These are phyloP conservation scores for Curvularia spicifera DNA, from an alignment of 2,329 filamentous ascomycete genomes.

Conservation along the genomic window DNA sequence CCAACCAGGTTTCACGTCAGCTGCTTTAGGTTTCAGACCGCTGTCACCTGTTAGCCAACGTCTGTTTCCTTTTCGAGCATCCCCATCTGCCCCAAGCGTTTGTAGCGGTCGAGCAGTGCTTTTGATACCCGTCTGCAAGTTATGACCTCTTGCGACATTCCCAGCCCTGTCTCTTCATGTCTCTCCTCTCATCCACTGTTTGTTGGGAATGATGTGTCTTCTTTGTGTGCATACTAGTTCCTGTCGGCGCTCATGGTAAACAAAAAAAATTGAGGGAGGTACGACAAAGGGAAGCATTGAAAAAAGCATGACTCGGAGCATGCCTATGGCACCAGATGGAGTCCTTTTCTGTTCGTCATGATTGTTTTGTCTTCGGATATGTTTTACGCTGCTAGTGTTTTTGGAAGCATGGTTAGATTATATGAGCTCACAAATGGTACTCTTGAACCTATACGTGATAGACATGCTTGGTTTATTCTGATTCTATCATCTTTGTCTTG, in stretches of 20 bases:
- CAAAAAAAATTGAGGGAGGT: neutral
- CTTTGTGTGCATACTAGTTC: constrained; percentile 1
- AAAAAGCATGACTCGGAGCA: constrained; percentile 16
- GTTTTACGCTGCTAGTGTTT: constrained; percentile 7
- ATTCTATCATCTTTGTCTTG: neutral
- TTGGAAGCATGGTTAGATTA: neutral
- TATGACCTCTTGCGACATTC: constrained; percentile 25
- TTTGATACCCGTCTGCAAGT: constrained; percentile 29
- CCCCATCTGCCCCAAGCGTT: neutral
- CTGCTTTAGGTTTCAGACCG: constrained; percentile 36
- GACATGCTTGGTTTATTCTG: neutral
- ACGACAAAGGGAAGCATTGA: constrained; percentile 5
- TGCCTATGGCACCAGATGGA: constrained; percentile 7
- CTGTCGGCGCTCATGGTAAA: constrained; percentile 9
- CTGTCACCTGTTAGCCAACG: constrained; percentile 11
- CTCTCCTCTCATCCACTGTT: constrained; percentile 13
- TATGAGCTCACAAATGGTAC: constrained; percentile 4
- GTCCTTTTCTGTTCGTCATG: constrained; percentile 2
- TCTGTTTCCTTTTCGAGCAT: constrained; percentile 14
- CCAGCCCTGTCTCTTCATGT: constrained; percentile 9
- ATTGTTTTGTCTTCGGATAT: constrained; percentile 13
- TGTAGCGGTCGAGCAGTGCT: constrained; percentile 8
- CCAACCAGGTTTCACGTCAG: constrained; percentile 31
- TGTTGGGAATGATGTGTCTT: constrained; percentile 1
- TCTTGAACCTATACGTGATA: constrained; percentile 5